These are phyloP conservation scores for Phoma herbarum DNA, from an alignment of 2,329 filamentous ascomycete genomes.

Conservation along the genomic window DNA sequence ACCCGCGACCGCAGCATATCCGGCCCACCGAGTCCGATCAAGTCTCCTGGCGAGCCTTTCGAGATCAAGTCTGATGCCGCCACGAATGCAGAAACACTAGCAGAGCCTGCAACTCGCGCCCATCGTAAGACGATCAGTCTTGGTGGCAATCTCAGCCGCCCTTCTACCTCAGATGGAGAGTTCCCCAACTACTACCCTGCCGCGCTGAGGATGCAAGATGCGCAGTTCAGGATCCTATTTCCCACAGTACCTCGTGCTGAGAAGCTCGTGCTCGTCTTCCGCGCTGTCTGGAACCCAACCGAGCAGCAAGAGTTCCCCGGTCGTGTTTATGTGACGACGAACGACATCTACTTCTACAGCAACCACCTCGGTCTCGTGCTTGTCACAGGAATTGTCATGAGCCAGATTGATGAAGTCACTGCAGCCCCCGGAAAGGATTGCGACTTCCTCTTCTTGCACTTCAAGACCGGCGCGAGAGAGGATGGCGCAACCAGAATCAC, in stretches of 20 bases:
- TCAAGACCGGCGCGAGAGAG: slow-evolving; percentile 69
- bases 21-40: slow-evolving; percentile 47
- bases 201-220: slow-evolving; percentile 84
- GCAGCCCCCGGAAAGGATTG: slow-evolving; percentile 89
- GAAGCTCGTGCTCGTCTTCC: slow-evolving; percentile 88
- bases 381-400: slow-evolving; percentile 78
- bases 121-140: slow-evolving; percentile 68
- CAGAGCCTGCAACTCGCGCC: slow-evolving; percentile 25
- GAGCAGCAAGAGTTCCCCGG: slow-evolving; percentile 81
- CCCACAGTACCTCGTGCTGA: slow-evolving; percentile 79
- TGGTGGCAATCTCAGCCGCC: slow-evolving; percentile 48
- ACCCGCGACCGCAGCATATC: slow-evolving; percentile 43
- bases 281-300: slow-evolving; percentile 85
- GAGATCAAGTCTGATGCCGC: slow-evolving; percentile 27
- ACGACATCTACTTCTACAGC: slow-evolving; percentile 95
- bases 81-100: slow-evolving; percentile 12
- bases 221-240: slow-evolving; percentile 92
- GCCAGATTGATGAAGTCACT: slow-evolving; percentile 85
- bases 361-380: slow-evolving; percentile 91
- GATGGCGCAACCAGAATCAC: slow-evolving; percentile 77
- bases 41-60: slow-evolving; percentile 30
- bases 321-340: slow-evolving; percentile 85
- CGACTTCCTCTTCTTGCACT: slow-evolving; percentile 89
- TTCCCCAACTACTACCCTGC: slow-evolving; percentile 82
- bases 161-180: slow-evolving; percentile 45